Evolutionary conservation across 352 stramenopile genomes (phyloP).

Genomic region (Pythium dissimile): DNA sequence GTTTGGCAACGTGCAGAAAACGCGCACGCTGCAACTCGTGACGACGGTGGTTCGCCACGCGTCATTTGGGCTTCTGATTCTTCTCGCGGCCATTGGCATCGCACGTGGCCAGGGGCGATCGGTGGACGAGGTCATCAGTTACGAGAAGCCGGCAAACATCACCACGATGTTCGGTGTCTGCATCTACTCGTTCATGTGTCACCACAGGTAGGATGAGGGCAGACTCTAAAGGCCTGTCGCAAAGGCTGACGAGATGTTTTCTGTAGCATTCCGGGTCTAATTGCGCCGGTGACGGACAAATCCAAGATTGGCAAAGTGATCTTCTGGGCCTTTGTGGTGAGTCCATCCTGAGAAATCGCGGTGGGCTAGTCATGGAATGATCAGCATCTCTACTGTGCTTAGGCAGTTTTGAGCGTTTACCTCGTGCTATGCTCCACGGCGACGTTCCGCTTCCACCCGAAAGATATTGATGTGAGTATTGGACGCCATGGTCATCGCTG

Average conservation of each 20-base stretch:
- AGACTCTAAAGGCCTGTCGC: background rate
- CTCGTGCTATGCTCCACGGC: conserved; percentile 71
- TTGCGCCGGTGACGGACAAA: conserved; percentile 82
- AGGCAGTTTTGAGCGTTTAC: conserved; percentile 81
- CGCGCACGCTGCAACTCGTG: conserved; percentile 66
- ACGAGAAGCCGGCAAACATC: conserved; percentile 71
- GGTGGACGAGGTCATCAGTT: conserved; percentile 59
- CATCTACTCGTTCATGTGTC: conserved; percentile 91
- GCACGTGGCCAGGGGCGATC: conserved; percentile 55
- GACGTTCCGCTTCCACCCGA: conserved; percentile 74
- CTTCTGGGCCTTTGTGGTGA: conserved; percentile 61
- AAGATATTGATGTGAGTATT: conserved; percentile 69
- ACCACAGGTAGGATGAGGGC: conserved; percentile 58
- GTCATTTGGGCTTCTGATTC: conserved; percentile 84
- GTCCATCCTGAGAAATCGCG: background rate
- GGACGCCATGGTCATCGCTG: conserved; percentile 11
- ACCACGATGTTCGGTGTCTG: conserved; percentile 83
- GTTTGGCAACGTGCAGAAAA: conserved; percentile 84
- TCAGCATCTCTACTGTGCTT: background rate
- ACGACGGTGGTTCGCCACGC: conserved; percentile 81
- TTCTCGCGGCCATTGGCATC: conserved; percentile 71
- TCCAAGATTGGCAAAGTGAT: conserved; percentile 64
- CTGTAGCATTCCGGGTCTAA: conserved; percentile 69
- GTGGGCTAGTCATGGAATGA: background rate
- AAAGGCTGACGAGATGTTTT: background rate